phyloP scores from a whole-genome alignment of 768 basidiomycete genomes.

The Podaxis sp. region DNA sequence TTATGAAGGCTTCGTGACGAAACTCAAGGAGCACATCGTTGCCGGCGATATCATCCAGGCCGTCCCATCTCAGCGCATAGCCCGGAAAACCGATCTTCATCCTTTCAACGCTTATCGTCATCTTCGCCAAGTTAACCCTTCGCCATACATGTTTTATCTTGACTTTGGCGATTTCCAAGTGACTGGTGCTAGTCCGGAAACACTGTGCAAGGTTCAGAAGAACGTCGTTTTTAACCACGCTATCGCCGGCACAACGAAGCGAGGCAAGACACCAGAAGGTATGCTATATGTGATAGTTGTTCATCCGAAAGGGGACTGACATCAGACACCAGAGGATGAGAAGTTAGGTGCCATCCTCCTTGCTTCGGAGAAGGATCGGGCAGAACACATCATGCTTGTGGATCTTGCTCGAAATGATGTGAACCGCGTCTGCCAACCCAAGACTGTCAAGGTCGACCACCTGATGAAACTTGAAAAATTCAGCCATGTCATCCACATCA shows the following conservation, averaged over 20 bases:
- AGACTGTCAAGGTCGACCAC: slow-evolving; percentile 93
- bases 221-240: slow-evolving; percentile 97
- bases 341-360: slow-evolving; percentile 68
- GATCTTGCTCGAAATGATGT: slow-evolving; percentile 98
- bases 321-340: slow-evolving; percentile 77
- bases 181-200: slow-evolving; percentile 98
- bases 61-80: slow-evolving; percentile 89
- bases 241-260: slow-evolving; percentile 89
- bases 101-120: slow-evolving; percentile 98
- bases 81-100: slow-evolving; percentile 82
- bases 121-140: slow-evolving; percentile 91
- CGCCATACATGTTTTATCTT: slow-evolving; percentile 98
- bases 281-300: slow-evolving; percentile 16
- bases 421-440: slow-evolving; percentile 92
- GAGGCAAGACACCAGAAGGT: slow-evolving; percentile 88
- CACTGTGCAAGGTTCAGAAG: slow-evolving; percentile 89
- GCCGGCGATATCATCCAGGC: slow-evolving; percentile 99
- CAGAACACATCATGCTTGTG: slow-evolving; percentile 99
- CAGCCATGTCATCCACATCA: slow-evolving; percentile 96
- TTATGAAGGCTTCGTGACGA: slow-evolving; percentile 88
- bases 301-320: slow-evolving; percentile 10
- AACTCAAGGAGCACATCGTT: slow-evolving; percentile 89
- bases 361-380: slow-evolving; percentile 89
- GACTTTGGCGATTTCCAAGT: slow-evolving; percentile 92
- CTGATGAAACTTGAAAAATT: slow-evolving; percentile 94